A percentile compares a stretch with the other conserved stretches of the same genome.
Evolutionary conservation across 768 basidiomycete genomes (phyloP).

Genomic region (Pleurotus cornucopiae): DNA sequence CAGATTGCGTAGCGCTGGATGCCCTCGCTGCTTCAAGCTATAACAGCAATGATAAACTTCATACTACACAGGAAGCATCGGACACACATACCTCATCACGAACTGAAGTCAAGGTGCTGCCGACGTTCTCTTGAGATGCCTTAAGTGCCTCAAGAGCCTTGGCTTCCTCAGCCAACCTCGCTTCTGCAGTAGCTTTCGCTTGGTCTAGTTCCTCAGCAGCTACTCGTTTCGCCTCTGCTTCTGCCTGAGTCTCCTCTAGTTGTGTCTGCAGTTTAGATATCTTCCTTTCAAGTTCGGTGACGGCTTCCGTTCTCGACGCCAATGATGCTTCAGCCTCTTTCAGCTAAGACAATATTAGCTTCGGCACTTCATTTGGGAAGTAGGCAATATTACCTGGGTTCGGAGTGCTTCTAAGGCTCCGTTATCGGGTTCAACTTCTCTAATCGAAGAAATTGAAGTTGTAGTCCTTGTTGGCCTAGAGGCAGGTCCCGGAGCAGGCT

Average conservation of each 20-base stretch:
- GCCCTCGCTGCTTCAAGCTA: conserved; percentile 53
- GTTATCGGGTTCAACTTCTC: conserved; percentile 62
- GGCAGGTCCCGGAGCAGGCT: conserved; percentile 26
- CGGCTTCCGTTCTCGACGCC: conserved; percentile 43
- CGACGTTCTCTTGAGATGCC: conserved; percentile 25
- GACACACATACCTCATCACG: conserved; percentile 45
- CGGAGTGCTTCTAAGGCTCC: conserved; percentile 55
- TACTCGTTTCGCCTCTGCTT: conserved; percentile 42
- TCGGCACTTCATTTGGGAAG: not conserved
- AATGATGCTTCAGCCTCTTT: conserved; percentile 52
- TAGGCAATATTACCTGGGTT: conserved; percentile 40
- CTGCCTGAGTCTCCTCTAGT: conserved; percentile 41
- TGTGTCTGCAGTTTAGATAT: conserved; percentile 45
- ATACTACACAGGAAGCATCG: not conserved
- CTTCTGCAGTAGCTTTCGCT: conserved; percentile 45
- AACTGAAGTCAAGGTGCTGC: conserved; percentile 34
- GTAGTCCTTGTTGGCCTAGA: conserved; percentile 41
- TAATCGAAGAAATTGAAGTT: conserved; percentile 70
- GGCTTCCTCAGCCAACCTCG: conserved; percentile 39
- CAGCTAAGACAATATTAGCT: conserved; percentile 38
- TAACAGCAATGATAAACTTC: not conserved
- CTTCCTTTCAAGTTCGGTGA: conserved; percentile 51
- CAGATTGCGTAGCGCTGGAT: conserved; percentile 34
- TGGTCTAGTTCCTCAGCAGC: conserved; percentile 42
- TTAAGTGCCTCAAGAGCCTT: conserved; percentile 34